Evolutionary conservation across 352 stramenopile species (phyloP).

Genomic region (Globisporangium mamillatum): DNA sequence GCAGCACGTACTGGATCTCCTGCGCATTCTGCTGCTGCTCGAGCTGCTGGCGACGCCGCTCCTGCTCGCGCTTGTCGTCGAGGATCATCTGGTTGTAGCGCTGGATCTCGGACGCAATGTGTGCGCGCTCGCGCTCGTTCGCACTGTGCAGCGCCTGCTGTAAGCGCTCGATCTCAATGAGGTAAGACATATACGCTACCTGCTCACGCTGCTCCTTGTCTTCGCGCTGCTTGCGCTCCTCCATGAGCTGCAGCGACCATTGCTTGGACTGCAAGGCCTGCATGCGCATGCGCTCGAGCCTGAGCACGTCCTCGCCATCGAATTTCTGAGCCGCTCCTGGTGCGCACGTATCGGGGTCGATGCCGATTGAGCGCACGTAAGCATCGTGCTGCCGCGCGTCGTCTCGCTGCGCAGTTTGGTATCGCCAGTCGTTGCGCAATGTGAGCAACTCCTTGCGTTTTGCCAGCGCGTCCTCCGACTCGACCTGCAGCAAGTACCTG

Average conservation of each 20-base stretch:
- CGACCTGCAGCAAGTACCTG: conserved; percentile 73
- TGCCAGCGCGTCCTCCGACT: conserved; percentile 62
- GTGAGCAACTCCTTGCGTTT: conserved; percentile 62
- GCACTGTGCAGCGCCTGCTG: conserved; percentile 55
- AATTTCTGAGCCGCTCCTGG: conserved; percentile 67
- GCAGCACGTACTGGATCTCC: conserved; percentile 57
- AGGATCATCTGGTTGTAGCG: conserved; percentile 52
- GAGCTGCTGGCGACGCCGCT: conserved; percentile 28
- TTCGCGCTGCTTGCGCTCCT: conserved; percentile 43
- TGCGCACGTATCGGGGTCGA: conserved; percentile 56
- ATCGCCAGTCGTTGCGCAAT: conserved; percentile 63
- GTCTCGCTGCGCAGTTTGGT: conserved; percentile 33
- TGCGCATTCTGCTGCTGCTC: conserved; percentile 51
- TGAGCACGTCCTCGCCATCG: conserved; percentile 53
- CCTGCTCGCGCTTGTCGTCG: conserved; percentile 37
- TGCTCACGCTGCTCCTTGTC: conserved; percentile 36
- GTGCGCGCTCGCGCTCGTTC: conserved; percentile 49
- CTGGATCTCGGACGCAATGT: conserved; percentile 46
- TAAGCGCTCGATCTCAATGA: conserved; percentile 54
- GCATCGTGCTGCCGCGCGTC: conserved; percentile 30
- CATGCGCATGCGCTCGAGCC: conserved; percentile 54
- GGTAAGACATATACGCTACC: conserved; percentile 39
- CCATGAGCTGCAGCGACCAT: conserved; percentile 58
- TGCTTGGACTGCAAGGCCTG: conserved; percentile 70
- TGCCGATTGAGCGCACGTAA: conserved; percentile 28